Evolutionary conservation across 225 moss, liverwort and hornwort genomes (phyloP).

Genomic region (Rhytidiadelphus loreus): DNA sequence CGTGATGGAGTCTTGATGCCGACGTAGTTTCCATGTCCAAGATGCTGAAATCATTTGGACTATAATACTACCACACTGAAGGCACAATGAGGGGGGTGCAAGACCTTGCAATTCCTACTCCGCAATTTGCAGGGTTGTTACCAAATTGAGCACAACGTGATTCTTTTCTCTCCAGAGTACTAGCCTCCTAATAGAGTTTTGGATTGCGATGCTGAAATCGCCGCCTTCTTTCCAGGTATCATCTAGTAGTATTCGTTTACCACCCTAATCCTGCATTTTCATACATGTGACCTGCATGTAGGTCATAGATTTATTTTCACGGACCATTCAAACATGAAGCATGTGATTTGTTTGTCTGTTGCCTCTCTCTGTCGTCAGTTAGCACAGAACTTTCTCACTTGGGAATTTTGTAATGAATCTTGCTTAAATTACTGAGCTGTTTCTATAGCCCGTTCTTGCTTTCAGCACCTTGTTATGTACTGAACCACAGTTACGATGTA

Average conservation of each 20-base stretch:
- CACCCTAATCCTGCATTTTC: background rate
- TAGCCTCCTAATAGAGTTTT: background rate
- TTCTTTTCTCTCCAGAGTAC: background rate
- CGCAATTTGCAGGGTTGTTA: background rate
- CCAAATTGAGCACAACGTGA: background rate
- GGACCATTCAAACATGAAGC: background rate
- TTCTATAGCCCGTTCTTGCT: background rate
- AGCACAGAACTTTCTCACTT: background rate
- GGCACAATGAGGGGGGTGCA: background rate
- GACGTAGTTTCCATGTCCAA: background rate
- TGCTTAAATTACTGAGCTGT: background rate
- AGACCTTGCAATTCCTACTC: background rate
- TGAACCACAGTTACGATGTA: background rate
- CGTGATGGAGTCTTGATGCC: background rate
- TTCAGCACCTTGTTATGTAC: background rate
- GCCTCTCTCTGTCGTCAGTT: background rate
- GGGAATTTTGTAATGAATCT: background rate
- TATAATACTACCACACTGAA: background rate
- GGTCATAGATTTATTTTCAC: background rate
- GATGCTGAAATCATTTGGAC: background rate
- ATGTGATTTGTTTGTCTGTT: background rate
- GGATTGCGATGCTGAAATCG: background rate
- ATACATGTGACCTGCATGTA: background rate
- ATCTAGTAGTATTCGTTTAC: background rate
- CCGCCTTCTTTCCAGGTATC: background rate